Evolutionary conservation across 176 grass and related monocot genomes (phyloP).

Genomic region (Canna indica): DNA sequence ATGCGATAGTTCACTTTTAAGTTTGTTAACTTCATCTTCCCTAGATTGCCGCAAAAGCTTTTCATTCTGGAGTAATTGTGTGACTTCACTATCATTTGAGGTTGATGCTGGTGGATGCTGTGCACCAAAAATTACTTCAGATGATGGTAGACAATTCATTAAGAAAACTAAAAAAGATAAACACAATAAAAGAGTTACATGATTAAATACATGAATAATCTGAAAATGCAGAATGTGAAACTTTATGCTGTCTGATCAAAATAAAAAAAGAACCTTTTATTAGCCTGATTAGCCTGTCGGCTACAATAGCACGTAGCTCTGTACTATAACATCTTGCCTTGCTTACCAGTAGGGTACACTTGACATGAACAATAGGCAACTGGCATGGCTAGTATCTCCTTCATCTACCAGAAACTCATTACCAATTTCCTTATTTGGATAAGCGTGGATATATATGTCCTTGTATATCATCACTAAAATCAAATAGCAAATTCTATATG

Average conservation of each 20-base stretch:
- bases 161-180: background rate
- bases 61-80: slow-evolving; percentile 70
- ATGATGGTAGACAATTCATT: background rate
- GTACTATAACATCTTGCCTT: too few species aligned
- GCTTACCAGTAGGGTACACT: too few species aligned
- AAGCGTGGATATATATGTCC: background rate
- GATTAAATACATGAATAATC: background rate
- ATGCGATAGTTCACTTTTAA: slow-evolving; percentile 81
- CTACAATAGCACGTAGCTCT: too few species aligned
- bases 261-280: too few species aligned
- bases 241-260: too few species aligned
- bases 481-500: background rate
- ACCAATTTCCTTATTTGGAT: too few species aligned
- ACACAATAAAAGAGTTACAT: background rate
- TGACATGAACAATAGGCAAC: too few species aligned
- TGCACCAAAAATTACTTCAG: background rate
- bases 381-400: too few species aligned
- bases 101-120: slow-evolving; percentile 46
- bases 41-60: slow-evolving; percentile 52
- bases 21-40: slow-evolving; percentile 67
- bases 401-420: background rate
- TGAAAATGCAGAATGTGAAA: too few species aligned
- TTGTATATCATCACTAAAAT: background rate
- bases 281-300: too few species aligned
- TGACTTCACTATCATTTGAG: slow-evolving; percentile 46